Evolutionary conservation across 768 basidiomycete species (phyloP), one percentile per base, ranked within the genome.

Genomic region (Trametes cinnabarina): DNA sequence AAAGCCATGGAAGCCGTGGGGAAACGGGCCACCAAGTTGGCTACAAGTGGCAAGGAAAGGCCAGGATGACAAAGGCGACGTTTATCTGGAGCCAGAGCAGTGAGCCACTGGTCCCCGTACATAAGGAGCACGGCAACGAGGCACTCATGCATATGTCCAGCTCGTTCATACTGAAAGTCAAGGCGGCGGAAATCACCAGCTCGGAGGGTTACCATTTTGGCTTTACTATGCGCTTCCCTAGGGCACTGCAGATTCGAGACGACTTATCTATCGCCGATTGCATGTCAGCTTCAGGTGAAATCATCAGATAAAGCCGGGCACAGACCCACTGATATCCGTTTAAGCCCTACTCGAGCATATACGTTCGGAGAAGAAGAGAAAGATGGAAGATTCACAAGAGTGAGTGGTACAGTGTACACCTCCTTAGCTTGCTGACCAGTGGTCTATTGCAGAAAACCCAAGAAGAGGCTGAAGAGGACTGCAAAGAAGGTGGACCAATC

Each of bases 181-280:
- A 98, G 72, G 96, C 92, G 0, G 91, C 95, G 0, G 94, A 98
- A 69, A 92, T 98, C 51, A 85, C 85, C 2, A 74, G 79, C 10
- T 81, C 91, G 42, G 88, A 93, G 88, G 57, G 39, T 69, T 55
- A 22, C 32, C 88, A 89, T 51, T 70, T 94, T 62, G 89, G 87
- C 4, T 84, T 87, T 61, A 98, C 96, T 0, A 88, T 99, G 85
- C 87, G 97, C 20, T 99, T 99, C 68, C 96, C 97, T 43, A 83
- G 95, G 55, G 93, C 91, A 15, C 65, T 92, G 44, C 68, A 73
- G 3, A 92, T 95, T 58, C 83, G 92, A 22, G 90, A 91, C 48
- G 94, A 97, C 65, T 77, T 92, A 19, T 80, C 70, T 32, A 74
- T 84, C 40, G 81, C 80, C 1, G 91, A 93, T 65, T 92, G 90